Evolutionary conservation across 2,329 filamentous ascomycete genomes (phyloP).

Genomic region (Lachnellula hyalina): DNA sequence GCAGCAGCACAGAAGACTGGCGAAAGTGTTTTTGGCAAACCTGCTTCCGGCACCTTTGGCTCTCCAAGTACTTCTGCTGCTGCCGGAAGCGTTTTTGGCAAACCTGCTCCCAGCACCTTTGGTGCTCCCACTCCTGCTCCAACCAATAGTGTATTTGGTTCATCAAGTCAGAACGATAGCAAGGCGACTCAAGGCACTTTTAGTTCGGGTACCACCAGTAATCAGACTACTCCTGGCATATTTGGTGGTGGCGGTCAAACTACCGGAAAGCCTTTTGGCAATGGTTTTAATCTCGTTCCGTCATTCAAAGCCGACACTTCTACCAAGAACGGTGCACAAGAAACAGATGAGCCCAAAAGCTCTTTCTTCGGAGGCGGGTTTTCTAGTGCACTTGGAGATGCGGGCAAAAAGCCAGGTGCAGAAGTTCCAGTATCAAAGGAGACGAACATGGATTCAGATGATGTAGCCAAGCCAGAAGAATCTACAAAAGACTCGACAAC

Average conservation of each 20-base stretch:
- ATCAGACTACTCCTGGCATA: conserved; percentile 13
- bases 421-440: conserved; percentile 37
- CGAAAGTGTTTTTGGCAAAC: conserved; percentile 27
- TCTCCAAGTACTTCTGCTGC: conserved; percentile 13
- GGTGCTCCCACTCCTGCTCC: conserved; percentile 31
- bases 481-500: conserved; percentile 18
- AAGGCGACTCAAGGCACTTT: conserved; percentile 7
- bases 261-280: conserved; percentile 7
- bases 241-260: conserved; percentile 37
- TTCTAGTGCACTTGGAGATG: conserved; percentile 49
- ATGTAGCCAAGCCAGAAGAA: conserved; percentile 12
- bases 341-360: conserved; percentile 37
- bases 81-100: conserved; percentile 12
- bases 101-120: conserved; percentile 18
- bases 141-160: conserved; percentile 7
- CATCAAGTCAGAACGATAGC: conserved; percentile 35
- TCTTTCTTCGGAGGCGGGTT: conserved; percentile 60
- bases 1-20: conserved; percentile 27
- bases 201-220: conserved; percentile 1
- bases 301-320: conserved; percentile 41
- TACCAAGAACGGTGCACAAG: conserved; percentile 53
- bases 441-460: conserved; percentile 44
- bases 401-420: conserved; percentile 31
- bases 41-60: conserved; percentile 32
- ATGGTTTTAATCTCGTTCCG: conserved; percentile 27